Evolutionary conservation across 352 stramenopile species (phyloP), one percentile per base, ranked within the genome.

Genomic region (Phytophthora fragariaefolia): DNA sequence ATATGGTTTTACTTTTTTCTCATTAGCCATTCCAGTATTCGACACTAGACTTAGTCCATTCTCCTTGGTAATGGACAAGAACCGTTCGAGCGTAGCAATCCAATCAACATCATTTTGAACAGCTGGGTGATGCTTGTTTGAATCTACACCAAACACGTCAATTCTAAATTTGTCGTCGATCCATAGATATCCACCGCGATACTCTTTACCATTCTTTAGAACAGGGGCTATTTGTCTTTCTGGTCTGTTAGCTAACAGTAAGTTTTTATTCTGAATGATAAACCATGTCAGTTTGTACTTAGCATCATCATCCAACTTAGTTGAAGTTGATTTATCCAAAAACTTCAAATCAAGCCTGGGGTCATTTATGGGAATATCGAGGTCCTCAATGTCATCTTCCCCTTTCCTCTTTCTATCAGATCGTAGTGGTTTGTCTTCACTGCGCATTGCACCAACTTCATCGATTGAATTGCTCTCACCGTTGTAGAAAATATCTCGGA

Each of bases 391-490:
- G 12, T 40, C 34, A 40, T 40, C 34, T 40, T 40, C 32, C 8
- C 32, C 12, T n/a, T 40, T 40, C 34, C 34, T 40, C 10, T 40
- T 40, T 40, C 32, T 40, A 38, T 38, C 30, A 38, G 30, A 38
- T 38, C 30, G 30, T 38, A 38, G 30, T 38, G 30, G 30, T 38
- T 38, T 38, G 12, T 57, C 58, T 38, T 64, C 56, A 15, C 26
- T 20, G 5, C 47, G 30, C 56, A 64, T 57, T 38, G 10, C 8
- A 47, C 23, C 8, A 32, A 47, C 17, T 40, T 56, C 56, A 48
- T 64, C 56, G 22, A 64, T 50, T 18, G 28, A 50, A 38, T 64
- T 47, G 28, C 42, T 55, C 27, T 54, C 56, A 20, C n/a, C 56
- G 34, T 64, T 46, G n/a, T 43, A 26, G 18, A 27, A 53, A 12